Conservation (phyloP, 306 rosid genomes). For the Hippophae gyantsensis region DNA sequence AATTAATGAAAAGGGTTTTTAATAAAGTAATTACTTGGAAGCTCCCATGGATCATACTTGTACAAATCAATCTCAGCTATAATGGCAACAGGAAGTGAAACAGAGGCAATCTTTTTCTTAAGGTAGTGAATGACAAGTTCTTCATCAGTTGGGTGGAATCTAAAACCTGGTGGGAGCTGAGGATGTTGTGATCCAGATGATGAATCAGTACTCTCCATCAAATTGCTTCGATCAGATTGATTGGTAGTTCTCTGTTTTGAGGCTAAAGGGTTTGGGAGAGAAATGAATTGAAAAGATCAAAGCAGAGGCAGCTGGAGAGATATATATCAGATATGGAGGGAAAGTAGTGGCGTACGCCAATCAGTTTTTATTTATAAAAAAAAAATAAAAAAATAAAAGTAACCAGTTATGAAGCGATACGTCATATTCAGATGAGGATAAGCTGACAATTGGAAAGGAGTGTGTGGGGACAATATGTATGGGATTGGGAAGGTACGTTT, state of each 20-base stretch:
- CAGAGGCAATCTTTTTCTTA: slow-evolving; percentile 50
- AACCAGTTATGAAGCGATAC: too few relatives aligned
- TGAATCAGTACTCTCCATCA: slow-evolving; percentile 63
- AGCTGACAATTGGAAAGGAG: slow-evolving; percentile 1
- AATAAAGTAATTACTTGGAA: slow-evolving; percentile 41
- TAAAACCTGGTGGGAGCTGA: slow-evolving; percentile 73
- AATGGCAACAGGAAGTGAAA: slow-evolving; percentile 66
- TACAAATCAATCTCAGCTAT: slow-evolving; percentile 81
- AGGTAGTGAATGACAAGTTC: slow-evolving; percentile 83
- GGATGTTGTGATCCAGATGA: slow-evolving; percentile 42
- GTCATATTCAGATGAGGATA: too few relatives aligned
- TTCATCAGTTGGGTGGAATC: slow-evolving; percentile 90
- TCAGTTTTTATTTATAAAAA: too few relatives aligned
- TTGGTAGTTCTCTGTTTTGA: background rate
- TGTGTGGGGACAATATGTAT: slow-evolving; percentile 2
- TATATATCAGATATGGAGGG: too few relatives aligned
- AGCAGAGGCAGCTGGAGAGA: too few relatives aligned
- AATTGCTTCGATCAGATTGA: background rate
- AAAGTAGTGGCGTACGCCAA: too few relatives aligned
- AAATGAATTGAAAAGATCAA: too few relatives aligned
- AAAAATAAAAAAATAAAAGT: too few relatives aligned
- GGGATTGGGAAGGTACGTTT: too few relatives aligned
- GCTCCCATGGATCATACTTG: slow-evolving; percentile 96
- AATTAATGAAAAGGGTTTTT: background rate
- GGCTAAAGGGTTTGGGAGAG: background rate